phyloP scores from a whole-genome alignment of 768 basidiomycete species.

The Lactarius trivialis region DNA sequence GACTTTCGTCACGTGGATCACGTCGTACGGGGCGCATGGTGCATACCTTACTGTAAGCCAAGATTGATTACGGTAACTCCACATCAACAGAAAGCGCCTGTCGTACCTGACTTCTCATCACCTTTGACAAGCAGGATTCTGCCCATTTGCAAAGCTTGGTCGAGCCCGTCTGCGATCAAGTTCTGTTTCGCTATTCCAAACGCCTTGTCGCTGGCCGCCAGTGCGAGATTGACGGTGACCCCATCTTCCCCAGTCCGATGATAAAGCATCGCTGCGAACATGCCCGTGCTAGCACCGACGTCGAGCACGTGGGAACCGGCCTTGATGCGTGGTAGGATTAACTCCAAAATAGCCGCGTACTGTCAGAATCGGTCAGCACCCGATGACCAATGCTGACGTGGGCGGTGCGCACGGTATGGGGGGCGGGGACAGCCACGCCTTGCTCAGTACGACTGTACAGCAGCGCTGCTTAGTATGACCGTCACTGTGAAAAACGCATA shows the following conservation, averaged over 20 bases:
- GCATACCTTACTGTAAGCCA: conserved; percentile 15
- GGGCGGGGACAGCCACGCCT: conserved; percentile 89
- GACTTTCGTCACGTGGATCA: conserved; percentile 91
- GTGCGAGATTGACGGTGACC: conserved; percentile 80
- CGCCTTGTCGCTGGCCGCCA: conserved; percentile 73
- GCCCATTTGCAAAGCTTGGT: conserved; percentile 43
- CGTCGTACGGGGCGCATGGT: conserved; percentile 33
- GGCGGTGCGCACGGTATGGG: conserved; percentile 42
- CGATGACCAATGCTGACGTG: background rate
- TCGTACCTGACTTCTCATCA: conserved; percentile 70
- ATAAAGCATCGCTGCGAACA: conserved; percentile 71
- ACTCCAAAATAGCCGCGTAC: conserved; percentile 81
- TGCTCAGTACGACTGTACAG: conserved; percentile 49
- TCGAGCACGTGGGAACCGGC: conserved; percentile 77
- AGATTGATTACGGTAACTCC: background rate
- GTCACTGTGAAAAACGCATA: background rate
- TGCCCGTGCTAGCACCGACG: conserved; percentile 83
- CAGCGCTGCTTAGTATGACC: background rate
- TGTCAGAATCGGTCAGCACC: conserved; percentile 24
- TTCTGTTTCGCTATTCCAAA: conserved; percentile 62
- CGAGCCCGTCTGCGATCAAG: conserved; percentile 57
- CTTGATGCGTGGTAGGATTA: conserved; percentile 64
- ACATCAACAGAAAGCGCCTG: background rate
- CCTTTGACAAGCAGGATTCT: conserved; percentile 59
- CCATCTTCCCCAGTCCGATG: conserved; percentile 48